A percentile compares a stretch with the other conserved stretches of the same genome.
These are phyloP conservation scores for Fusarium multiceps DNA, from an alignment of 2,329 filamentous ascomycete genomes.

Conservation along the genomic window DNA sequence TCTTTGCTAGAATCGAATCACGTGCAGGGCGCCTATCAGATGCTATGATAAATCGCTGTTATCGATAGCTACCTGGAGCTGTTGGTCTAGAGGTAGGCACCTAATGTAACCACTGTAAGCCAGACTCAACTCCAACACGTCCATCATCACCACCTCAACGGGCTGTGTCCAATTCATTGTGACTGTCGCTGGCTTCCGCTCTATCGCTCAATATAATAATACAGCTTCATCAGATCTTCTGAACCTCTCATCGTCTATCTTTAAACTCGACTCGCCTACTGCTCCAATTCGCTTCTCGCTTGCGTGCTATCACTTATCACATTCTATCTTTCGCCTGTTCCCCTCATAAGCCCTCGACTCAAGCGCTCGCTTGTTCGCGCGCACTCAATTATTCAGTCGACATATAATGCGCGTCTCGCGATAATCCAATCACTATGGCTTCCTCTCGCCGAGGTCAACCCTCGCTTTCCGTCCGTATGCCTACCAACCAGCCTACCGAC, in stretches of 20 bases:
- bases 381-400: neutral
- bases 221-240: neutral
- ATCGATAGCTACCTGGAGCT: constrained; percentile 11
- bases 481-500: constrained; percentile 46
- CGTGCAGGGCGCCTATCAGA: constrained; percentile 44
- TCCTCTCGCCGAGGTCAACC: constrained; percentile 55
- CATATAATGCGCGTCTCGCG: constrained; percentile 46
- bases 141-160: constrained; percentile 22
- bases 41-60: neutral
- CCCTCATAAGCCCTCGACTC: constrained; percentile 5
- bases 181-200: neutral
- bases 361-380: constrained; percentile 14
- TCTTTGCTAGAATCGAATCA: constrained; percentile 28
- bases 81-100: constrained; percentile 10
- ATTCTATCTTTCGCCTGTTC: constrained; percentile 13
- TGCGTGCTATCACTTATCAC: constrained; percentile 13
- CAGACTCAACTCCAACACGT: constrained; percentile 31
- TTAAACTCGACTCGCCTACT: neutral
- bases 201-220: neutral
- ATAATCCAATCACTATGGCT: constrained; percentile 53
- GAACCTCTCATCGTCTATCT: neutral
- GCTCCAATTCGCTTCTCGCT: constrained; percentile 4
- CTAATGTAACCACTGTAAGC: constrained; percentile 46
- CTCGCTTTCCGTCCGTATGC: constrained; percentile 54
- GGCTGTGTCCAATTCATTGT: constrained; percentile 1